Evolutionary conservation across 129 eudicot genomes (phyloP).

Genomic region (carrot (Daucus carota)): DH1_v3.0 NC_030382.2:49771501-49772000

Average conservation of each 20-base stretch:
- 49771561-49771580: neutral
- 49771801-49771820: neutral
- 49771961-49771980: slow-evolving; percentile 90
- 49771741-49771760: neutral
- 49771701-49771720: neutral
- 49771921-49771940: slow-evolving; percentile 70
- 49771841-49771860: neutral
- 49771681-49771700: neutral
- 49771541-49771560: slow-evolving; percentile 39
- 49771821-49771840: neutral
- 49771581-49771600: neutral
- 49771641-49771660: neutral
- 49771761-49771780: neutral
- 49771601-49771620: neutral
- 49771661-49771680: neutral
- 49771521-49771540: slow-evolving; percentile 29
- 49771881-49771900: slow-evolving; percentile 53
- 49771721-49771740: neutral
- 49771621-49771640: neutral
- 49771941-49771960: slow-evolving; percentile 70
- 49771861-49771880: neutral
- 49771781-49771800: neutral
- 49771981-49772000: no score
- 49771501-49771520: slow-evolving; percentile 15
- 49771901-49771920: slow-evolving; percentile 75